Percentiles rank a stretch among this genome's conserved stretches.
phyloP scores from a whole-genome alignment of 2,329 filamentous ascomycete genomes.

The Verticillium dahliae region DNA sequence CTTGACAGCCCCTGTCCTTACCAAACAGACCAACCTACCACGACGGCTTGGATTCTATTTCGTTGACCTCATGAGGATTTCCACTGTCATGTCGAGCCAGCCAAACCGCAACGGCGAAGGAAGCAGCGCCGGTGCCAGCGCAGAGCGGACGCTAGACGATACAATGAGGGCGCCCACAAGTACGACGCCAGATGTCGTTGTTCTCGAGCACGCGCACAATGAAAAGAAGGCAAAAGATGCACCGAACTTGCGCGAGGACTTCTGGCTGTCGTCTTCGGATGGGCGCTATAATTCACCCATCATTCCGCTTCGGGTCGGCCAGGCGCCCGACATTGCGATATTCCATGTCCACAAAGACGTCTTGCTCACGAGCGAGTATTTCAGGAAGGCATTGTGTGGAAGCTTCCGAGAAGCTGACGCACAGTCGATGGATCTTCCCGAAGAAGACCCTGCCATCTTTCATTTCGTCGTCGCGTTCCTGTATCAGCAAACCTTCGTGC shows the following conservation, averaged over 20 bases:
- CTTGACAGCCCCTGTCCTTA: not conserved
- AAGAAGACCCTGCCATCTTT: slow-evolving; percentile 44
- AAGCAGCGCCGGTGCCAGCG: not conserved
- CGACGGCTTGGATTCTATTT: not conserved
- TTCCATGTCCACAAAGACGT: slow-evolving; percentile 43
- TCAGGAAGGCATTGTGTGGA: slow-evolving; percentile 40
- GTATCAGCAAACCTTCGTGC: slow-evolving; percentile 39
- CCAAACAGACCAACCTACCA: not conserved
- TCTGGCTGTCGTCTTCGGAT: slow-evolving; percentile 43
- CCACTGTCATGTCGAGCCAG: not conserved
- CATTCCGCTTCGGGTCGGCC: slow-evolving; percentile 37
- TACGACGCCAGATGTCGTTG: slow-evolving; percentile 28
- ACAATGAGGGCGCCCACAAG: slow-evolving; percentile 32
- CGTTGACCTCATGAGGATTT: not conserved
- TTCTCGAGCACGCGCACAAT: slow-evolving; percentile 27
- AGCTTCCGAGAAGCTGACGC: slow-evolving; percentile 37
- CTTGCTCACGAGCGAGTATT: slow-evolving; percentile 39
- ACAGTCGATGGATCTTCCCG: slow-evolving; percentile 40
- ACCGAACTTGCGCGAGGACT: slow-evolving; percentile 34
- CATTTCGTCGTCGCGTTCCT: slow-evolving; percentile 44
- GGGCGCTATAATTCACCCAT: slow-evolving; percentile 39
- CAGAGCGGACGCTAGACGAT: slow-evolving; percentile 25
- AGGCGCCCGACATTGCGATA: slow-evolving; percentile 30
- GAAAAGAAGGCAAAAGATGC: slow-evolving; percentile 21
- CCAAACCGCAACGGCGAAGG: not conserved